Evolutionary conservation across 345 rosid species (phyloP), one percentile per base, ranked within the genome.

Genomic region (Stellera chamaejasme): DNA sequence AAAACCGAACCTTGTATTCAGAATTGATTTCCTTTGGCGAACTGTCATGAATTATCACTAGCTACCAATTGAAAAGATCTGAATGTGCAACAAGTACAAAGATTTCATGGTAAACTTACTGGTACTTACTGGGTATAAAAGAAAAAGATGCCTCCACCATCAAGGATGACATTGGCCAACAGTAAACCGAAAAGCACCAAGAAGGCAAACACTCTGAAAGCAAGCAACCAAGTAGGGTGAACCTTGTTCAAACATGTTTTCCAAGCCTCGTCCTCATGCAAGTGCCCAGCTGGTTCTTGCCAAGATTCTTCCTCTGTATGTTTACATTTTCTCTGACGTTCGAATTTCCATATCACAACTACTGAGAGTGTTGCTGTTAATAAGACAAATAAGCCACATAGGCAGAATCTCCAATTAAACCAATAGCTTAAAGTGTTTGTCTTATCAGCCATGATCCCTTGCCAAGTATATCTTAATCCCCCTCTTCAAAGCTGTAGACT

Each of bases 101-200:
- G 39, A 32, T 32, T 32, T 2, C 39, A 32, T 32, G 27, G 28
- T 41, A 58, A 19, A 19, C 23, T 19, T 19, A 19, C 23, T 50
- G 60, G 47, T 50, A 80, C 98, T 89, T 78, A 93, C 99, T 93
- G 89, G 32, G 99, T 93, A 64, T 93, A 93, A 62, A 79, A 93
- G 78, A 65, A 84, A 75, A 93, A 88, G 59, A 88, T 75, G 62
- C 83, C 90, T 10, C 70, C 57, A 46, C 97, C 96, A 59, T 82
- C 85, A 60, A 72, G 54, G 26, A 74, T 63, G 7, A 69, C 67
- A 69, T 86, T 77, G 50, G 76, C 69, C 48, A 72, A 62, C 72
- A 93, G 73, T 60, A 89, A 73, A 11, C 82, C 71, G 36, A 78
- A 73, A 57, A 93, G 82, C 48, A 82, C 53, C 13, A 63, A 10